These are phyloP conservation scores for Pelargonium nanum DNA, from an alignment of 345 rosid genomes.

Conservation along the genomic window DNA sequence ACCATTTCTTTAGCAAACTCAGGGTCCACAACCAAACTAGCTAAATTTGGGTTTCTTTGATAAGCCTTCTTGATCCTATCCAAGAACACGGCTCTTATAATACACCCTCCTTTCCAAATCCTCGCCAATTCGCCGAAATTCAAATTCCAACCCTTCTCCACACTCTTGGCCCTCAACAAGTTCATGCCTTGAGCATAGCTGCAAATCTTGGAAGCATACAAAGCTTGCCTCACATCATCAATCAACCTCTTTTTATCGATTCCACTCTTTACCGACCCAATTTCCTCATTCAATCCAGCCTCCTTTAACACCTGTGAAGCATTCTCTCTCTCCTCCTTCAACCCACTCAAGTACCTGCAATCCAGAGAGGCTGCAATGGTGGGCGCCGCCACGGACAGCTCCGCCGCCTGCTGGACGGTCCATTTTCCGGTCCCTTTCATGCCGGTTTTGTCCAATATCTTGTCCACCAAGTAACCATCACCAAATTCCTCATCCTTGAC, in stretches of 20 bases:
- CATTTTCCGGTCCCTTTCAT: constrained; percentile 42
- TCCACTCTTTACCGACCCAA: neutral
- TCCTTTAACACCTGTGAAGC: constrained; percentile 24
- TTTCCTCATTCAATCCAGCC: constrained; percentile 22
- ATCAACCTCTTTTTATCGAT: constrained; percentile 11
- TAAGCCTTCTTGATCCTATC: constrained; percentile 23
- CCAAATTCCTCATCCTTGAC: constrained; percentile 25
- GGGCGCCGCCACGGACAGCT: constrained; percentile 36
- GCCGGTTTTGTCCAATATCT: constrained; percentile 37
- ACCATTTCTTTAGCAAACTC: constrained; percentile 26
- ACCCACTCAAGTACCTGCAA: constrained; percentile 33
- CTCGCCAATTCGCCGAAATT: constrained; percentile 13
- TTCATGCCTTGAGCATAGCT: constrained; percentile 19
- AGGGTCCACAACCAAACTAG: constrained; percentile 20
- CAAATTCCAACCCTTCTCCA: constrained; percentile 12
- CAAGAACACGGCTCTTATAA: constrained; percentile 14
- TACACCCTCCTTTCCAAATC: constrained; percentile 21
- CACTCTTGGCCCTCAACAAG: constrained; percentile 14
- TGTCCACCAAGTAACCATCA: constrained; percentile 34
- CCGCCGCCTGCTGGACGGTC: constrained; percentile 42
- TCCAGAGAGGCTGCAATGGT: constrained; percentile 39
- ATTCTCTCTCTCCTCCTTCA: constrained; percentile 30
- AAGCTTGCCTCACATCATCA: constrained; percentile 16
- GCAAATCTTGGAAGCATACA: constrained; percentile 17
- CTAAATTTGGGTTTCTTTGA: constrained; percentile 17